phyloP scores from a whole-genome alignment of 2,329 filamentous ascomycete species.

The Sporothrix luriei region DNA sequence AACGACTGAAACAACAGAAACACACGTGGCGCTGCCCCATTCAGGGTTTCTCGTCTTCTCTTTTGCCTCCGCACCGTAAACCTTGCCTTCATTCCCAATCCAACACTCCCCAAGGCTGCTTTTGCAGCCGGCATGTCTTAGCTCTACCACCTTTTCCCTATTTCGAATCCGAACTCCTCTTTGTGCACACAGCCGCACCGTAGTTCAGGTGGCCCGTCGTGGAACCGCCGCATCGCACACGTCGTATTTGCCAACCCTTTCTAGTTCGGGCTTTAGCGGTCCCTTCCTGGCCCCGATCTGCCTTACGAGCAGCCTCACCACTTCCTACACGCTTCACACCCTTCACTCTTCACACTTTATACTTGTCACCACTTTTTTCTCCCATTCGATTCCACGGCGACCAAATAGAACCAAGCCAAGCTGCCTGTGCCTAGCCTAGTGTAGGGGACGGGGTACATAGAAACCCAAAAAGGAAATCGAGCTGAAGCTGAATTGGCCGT shows the following conservation, averaged over 20 bases:
- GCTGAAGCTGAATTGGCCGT: background rate
- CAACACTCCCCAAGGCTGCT: background rate
- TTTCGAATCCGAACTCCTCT: background rate
- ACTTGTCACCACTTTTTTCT: background rate
- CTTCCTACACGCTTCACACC: no score
- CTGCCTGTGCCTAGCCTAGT: constrained; percentile 12
- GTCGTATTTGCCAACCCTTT: background rate
- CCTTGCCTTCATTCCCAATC: background rate
- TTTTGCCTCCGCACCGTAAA: background rate
- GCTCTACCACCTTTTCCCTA: background rate
- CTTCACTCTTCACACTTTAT: no score
- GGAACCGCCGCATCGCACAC: background rate
- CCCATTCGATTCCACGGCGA: background rate
- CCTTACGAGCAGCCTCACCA: constrained; percentile 6
- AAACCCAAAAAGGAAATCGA: background rate
- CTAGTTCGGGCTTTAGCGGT: background rate
- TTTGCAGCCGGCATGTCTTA: constrained; percentile 12
- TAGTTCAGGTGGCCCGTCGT: background rate
- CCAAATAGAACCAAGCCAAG: background rate
- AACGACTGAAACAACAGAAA: background rate
- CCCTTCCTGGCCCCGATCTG: background rate
- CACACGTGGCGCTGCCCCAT: background rate
- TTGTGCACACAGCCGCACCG: constrained; percentile 2
- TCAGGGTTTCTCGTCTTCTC: background rate
- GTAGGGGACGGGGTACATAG: background rate